Evolutionary conservation across 2,329 filamentous ascomycete species (phyloP), one percentile per base, ranked within the genome.

Genomic region (Orbilia brochopaga): DNA sequence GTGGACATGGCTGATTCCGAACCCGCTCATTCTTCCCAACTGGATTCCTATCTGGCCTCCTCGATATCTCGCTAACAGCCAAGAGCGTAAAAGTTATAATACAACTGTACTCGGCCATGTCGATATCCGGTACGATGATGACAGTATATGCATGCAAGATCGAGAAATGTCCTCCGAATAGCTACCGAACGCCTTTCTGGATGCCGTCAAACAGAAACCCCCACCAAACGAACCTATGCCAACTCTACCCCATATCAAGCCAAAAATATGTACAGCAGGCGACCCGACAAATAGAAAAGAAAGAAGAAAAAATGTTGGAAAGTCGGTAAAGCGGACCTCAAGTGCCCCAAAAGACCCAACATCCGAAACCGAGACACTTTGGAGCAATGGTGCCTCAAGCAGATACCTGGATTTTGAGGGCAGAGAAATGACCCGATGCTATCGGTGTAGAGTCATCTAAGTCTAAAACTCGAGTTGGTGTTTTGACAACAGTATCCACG

Each of bases 401-500:
- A 8, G 66, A 55, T 44, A 70, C 48, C 6, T 58, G 27, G 17
- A 70, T 5, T 17, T 55, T 56, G 2, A 58, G 66, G 2, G 48
- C 24, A 6, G 50, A 54, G 37, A n/a, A 37, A 24, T 32, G 17
- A 17, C 13, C 32, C 7, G 27, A 37, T 44, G 59, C 11, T 23
- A 51, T 11, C 8, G 60, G 40, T 21, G 60, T 64, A 10, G 54
- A 46, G 1, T 63, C 54, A 15, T 64, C 56, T 8, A 23, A 21
- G 4, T 55, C 66, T n/a, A 40, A 19, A 2, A 15, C 48, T 50
- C 56, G 58, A n/a, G 24, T 11, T 4, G 59, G 66, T 19, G 66
- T 27, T 46, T 63, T 74, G 46, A 99, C 90, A 70, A 97, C 90
- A 74, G 87, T 86, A 74, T 92, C 84, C 80, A 97, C 84, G 48